phyloP scores from a whole-genome alignment of 2,329 filamentous ascomycete genomes.

The Septoria linicola region DNA sequence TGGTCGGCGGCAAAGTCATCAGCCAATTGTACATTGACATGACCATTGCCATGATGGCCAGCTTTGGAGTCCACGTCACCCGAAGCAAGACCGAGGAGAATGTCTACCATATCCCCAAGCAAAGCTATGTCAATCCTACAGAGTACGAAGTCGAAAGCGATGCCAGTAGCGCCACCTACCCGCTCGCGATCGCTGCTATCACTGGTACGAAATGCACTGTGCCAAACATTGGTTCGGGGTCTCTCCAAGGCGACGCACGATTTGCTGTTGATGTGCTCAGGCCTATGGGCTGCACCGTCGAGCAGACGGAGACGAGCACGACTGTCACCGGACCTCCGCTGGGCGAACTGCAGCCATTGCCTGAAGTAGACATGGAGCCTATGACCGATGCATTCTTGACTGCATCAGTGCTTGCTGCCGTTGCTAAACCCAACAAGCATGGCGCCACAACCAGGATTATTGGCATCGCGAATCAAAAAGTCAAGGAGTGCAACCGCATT shows the following conservation, averaged over 20 bases:
- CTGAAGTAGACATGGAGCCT: slow-evolving; percentile 93
- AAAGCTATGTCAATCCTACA: slow-evolving; percentile 74
- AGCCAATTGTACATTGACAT: slow-evolving; percentile 98
- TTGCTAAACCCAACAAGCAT: slow-evolving; percentile 67
- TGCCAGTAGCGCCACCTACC: slow-evolving; percentile 95
- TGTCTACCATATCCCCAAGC: slow-evolving; percentile 90
- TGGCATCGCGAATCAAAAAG: slow-evolving; percentile 94
- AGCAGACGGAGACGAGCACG: slow-evolving; percentile 80
- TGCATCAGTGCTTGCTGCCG: slow-evolving; percentile 86
- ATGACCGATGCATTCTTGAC: slow-evolving; percentile 99
- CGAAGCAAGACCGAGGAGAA: slow-evolving; percentile 76
- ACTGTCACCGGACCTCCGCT: slow-evolving; percentile 84
- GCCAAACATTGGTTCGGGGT: slow-evolving; percentile 90
- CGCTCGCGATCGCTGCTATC: slow-evolving; percentile 88
- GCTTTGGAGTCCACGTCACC: slow-evolving; percentile 80
- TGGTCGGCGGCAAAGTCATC: slow-evolving; percentile 96
- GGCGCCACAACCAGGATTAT: slow-evolving; percentile 74
- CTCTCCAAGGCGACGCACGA: slow-evolving; percentile 88
- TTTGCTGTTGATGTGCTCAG: slow-evolving; percentile 87
- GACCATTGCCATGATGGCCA: slow-evolving; percentile 96
- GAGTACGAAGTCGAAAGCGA: slow-evolving; percentile 95
- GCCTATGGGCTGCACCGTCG: slow-evolving; percentile 90
- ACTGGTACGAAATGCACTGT: slow-evolving; percentile 94
- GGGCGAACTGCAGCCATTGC: slow-evolving; percentile 71
- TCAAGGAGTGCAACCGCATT: slow-evolving; percentile 98